Conservation (phyloP, 805 yeast species). For the Lipomyces orientalis region DNA sequence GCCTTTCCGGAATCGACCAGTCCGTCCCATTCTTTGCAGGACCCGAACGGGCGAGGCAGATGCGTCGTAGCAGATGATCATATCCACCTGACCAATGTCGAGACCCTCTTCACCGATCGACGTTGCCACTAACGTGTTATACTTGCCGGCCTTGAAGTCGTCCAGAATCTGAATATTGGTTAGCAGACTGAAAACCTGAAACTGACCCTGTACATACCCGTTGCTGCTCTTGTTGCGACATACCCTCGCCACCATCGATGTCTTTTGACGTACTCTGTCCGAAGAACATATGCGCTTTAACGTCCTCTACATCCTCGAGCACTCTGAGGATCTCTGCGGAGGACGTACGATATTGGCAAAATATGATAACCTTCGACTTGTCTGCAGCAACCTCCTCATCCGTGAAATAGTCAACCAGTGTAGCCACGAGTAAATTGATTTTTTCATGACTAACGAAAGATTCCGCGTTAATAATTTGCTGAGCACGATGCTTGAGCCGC, state of each 20-base stretch:
- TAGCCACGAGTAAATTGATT: constrained; percentile 28
- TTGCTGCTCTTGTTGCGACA: constrained; percentile 89
- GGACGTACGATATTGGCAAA: constrained; percentile 87
- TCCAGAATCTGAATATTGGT: constrained; percentile 50
- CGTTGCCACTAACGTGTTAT: constrained; percentile 89
- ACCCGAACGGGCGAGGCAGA: constrained; percentile 92
- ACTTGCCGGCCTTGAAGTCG: constrained; percentile 71
- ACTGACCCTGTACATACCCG: constrained; percentile 49
- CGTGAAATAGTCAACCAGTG: constrained; percentile 28
- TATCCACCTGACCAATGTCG: constrained; percentile 97
- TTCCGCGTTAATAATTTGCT: constrained; percentile 50
- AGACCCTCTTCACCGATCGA: constrained; percentile 98
- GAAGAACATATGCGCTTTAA: constrained; percentile 81
- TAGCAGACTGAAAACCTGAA: not conserved
- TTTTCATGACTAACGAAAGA: constrained; percentile 72
- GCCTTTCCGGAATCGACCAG: constrained; percentile 95
- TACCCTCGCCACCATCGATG: constrained; percentile 71
- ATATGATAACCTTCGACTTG: constrained; percentile 79
- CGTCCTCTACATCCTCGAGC: constrained; percentile 49
- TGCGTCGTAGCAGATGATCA: constrained; percentile 90
- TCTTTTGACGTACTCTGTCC: constrained; percentile 71
- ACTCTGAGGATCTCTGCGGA: constrained; percentile 83
- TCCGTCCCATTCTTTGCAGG: constrained; percentile 96
- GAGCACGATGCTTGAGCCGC: constrained; percentile 52
- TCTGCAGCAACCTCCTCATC: constrained; percentile 43